These are phyloP conservation scores for Blastobotrys illinoisensis DNA, from an alignment of 1,139 yeast genomes.

Conservation along the genomic window DNA sequence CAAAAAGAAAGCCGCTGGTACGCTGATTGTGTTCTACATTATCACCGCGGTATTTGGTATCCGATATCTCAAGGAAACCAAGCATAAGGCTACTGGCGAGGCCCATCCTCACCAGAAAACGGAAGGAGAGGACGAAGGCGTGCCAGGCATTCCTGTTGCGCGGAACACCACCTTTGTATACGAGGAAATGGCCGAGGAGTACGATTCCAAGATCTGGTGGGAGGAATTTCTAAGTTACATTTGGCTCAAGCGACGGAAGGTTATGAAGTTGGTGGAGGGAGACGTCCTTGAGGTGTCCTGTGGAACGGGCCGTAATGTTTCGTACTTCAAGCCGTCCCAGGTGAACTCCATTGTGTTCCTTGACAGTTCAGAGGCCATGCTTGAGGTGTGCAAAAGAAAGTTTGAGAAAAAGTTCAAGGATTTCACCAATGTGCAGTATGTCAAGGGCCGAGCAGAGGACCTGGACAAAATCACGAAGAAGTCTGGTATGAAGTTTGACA, in stretches of 20 bases:
- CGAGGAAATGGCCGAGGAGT: conserved; percentile 70
- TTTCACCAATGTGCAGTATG: conserved; percentile 71
- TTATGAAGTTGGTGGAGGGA: conserved; percentile 73
- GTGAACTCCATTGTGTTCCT: conserved; percentile 73
- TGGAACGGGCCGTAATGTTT: conserved; percentile 92
- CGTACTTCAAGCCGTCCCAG: conserved; percentile 56
- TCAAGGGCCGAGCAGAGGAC: conserved; percentile 90
- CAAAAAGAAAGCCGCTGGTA: conserved; percentile 10
- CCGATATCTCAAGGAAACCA: conserved; percentile 33
- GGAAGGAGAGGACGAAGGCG: conserved; percentile 19
- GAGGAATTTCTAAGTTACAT: conserved; percentile 81
- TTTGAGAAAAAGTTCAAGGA: conserved; percentile 62
- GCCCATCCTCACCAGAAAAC: conserved; percentile 29
- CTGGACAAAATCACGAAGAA: conserved; percentile 50
- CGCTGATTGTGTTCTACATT: conserved; percentile 24
- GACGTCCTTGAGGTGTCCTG: conserved; percentile 92
- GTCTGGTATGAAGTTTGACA: conserved; percentile 62
- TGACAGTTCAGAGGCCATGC: conserved; percentile 82
- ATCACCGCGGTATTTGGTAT: conserved; percentile 28
- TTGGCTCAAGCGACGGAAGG: conserved; percentile 79
- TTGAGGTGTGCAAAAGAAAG: conserved; percentile 71
- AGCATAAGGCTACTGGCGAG: conserved; percentile 34
- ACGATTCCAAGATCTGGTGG: conserved; percentile 77
- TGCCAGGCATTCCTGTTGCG: conserved; percentile 44
- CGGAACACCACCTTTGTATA: conserved; percentile 81